Percentiles rank a stretch among this genome's conserved stretches.
Evolutionary conservation across 2,329 filamentous ascomycete species (phyloP).

Genomic region (Boeremia exigua): DNA sequence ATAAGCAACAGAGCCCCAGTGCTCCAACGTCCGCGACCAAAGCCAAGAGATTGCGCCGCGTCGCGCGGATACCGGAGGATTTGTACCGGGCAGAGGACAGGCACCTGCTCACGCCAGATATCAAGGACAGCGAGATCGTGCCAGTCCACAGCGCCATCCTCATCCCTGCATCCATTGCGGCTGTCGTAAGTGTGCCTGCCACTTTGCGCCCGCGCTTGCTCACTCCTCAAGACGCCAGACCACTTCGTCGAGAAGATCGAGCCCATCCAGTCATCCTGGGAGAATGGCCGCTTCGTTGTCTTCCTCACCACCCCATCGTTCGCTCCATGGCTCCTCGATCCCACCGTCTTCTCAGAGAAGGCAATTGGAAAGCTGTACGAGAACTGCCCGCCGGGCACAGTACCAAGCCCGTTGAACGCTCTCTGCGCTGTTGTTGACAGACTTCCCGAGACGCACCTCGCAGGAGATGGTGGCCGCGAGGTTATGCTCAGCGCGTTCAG

Average conservation of each 20-base stretch:
- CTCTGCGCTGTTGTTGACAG: constrained; percentile 48
- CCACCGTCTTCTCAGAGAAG: constrained; percentile 32
- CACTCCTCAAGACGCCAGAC: constrained; percentile 24
- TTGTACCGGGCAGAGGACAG: not conserved
- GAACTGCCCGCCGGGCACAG: not conserved
- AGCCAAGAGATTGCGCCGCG: not conserved
- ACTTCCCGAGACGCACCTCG: constrained; percentile 32
- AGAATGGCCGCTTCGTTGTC: constrained; percentile 26
- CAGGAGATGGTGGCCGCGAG: not conserved
- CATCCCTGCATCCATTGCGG: constrained; percentile 32
- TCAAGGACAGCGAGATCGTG: not conserved
- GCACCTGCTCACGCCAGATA: not conserved
- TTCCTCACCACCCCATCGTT: constrained; percentile 44
- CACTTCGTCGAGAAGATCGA: constrained; percentile 33
- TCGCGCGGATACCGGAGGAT: too few species aligned
- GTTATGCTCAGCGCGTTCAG: not conserved
- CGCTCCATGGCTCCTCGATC: constrained; percentile 38
- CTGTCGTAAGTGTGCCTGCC: constrained; percentile 24
- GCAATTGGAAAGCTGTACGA: constrained; percentile 32
- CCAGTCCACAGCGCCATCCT: constrained; percentile 33
- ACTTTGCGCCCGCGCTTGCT: not conserved
- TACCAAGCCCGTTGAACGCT: constrained; percentile 17
- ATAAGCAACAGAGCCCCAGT: too few species aligned
- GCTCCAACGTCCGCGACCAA: too few species aligned
- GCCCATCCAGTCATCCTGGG: constrained; percentile 15